Percentiles rank a stretch among this genome's conserved stretches.
Conservation (phyloP, 2,329 filamentous ascomycete species). For the Cladorrhinum sp. region DNA sequence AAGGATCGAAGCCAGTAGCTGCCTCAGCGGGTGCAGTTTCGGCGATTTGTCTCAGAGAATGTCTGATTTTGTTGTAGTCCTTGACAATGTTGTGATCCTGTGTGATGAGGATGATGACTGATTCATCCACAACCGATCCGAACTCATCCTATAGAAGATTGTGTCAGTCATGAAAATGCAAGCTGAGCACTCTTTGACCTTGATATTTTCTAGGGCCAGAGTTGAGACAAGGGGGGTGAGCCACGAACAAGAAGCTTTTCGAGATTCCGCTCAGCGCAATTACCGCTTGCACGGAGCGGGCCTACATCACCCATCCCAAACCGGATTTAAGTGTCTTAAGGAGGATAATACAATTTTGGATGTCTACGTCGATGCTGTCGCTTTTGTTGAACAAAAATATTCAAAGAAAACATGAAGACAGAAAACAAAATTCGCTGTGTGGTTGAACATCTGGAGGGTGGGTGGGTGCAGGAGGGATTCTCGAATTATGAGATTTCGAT, state of each 20-base stretch:
- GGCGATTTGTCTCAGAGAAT: constrained; percentile 64
- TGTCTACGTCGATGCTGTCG: neutral
- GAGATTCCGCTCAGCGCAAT: constrained; percentile 12
- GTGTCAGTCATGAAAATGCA: neutral
- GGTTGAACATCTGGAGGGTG: neutral
- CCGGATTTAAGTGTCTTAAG: neutral
- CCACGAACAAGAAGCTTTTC: constrained; percentile 16
- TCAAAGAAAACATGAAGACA: neutral
- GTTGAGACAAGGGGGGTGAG: neutral
- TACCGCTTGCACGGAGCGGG: constrained; percentile 1
- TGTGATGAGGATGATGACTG: constrained; percentile 71
- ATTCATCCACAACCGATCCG: constrained; percentile 71
- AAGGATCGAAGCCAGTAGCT: constrained; percentile 73
- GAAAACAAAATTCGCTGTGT: neutral
- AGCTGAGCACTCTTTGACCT: no score
- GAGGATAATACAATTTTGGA: neutral
- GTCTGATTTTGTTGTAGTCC: constrained; percentile 52
- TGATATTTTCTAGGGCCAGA: neutral
- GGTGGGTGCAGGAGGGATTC: neutral
- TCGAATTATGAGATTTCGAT: neutral
- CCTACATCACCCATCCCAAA: constrained; percentile 11
- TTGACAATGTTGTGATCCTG: constrained; percentile 67
- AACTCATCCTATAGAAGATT: constrained; percentile 53
- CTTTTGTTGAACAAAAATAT: neutral
- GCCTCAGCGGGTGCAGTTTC: constrained; percentile 64